These are phyloP conservation scores for Echinosophora koreensis DNA, from an alignment of 306 rosid genomes.

Conservation along the genomic window DNA sequence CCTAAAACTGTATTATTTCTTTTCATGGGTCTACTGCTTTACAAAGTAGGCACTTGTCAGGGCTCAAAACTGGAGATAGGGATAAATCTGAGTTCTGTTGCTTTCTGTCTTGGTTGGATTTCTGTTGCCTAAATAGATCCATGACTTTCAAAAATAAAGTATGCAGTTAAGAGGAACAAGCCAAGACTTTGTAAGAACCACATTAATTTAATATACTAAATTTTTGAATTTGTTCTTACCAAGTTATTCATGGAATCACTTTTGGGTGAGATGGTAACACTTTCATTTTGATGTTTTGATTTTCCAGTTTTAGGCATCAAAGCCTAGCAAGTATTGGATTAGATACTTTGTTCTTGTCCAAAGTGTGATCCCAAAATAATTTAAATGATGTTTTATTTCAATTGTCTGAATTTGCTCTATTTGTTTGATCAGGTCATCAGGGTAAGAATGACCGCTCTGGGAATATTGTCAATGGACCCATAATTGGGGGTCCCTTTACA, in stretches of 20 bases:
- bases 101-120: constrained; percentile 39
- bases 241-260: constrained; percentile 7
- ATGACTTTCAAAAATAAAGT: constrained; percentile 33
- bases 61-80: constrained; percentile 21
- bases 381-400: constrained; percentile 27
- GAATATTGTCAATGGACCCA: constrained; percentile 62
- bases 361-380: constrained; percentile 10
- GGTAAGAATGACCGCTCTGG: constrained; percentile 39
- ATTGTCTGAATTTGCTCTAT: constrained; percentile 39
- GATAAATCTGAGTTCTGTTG: constrained; percentile 27
- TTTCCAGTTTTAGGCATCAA: constrained; percentile 41
- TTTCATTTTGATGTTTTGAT: constrained; percentile 17
- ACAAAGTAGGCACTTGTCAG: constrained; percentile 2
- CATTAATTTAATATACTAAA: constrained; percentile 1
- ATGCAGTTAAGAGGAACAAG: constrained; percentile 3
- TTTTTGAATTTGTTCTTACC: background rate
- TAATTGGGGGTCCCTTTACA: constrained; percentile 90
- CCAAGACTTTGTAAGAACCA: background rate
- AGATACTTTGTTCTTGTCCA: background rate
- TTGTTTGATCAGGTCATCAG: constrained; percentile 66
- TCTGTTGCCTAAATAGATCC: constrained; percentile 28
- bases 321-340: constrained; percentile 16
- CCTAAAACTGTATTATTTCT: background rate
- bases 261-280: constrained; percentile 13
- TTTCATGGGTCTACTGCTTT: constrained; percentile 25